phyloP scores from a whole-genome alignment of 768 basidiomycete species.

The Suillus weaverae region DNA sequence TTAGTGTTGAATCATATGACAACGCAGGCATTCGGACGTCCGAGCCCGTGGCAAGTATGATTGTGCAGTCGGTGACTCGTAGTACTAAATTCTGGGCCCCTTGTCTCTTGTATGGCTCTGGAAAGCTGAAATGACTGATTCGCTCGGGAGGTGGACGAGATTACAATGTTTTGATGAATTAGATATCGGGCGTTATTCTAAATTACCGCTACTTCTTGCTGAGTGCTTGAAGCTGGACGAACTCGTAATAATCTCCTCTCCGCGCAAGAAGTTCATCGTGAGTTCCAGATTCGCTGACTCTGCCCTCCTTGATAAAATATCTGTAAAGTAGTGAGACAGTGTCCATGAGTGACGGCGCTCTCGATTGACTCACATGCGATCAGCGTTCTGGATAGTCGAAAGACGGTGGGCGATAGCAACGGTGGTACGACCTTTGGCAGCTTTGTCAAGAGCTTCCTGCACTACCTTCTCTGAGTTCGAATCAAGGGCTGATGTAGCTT shows the following conservation, averaged over 20 bases:
- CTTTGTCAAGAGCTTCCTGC: conserved; percentile 89
- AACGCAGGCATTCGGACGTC: not conserved
- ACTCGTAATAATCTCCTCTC: conserved; percentile 78
- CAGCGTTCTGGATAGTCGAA: conserved; percentile 89
- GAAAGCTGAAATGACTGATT: not conserved
- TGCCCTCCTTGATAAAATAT: conserved; percentile 88
- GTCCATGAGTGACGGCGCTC: not conserved
- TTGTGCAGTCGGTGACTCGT: not conserved
- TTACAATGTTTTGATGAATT: not conserved
- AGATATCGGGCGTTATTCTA: not conserved
- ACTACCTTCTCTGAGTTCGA: conserved; percentile 93
- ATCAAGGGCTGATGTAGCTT: conserved; percentile 90
- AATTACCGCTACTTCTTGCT: conserved; percentile 36
- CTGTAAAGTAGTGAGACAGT: conserved; percentile 37
- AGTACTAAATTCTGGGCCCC: not conserved
- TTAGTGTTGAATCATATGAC: not conserved
- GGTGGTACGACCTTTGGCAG: conserved; percentile 89
- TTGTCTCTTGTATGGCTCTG: not conserved
- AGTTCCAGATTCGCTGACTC: conserved; percentile 82
- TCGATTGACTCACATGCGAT: conserved; percentile 65
- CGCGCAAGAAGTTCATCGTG: conserved; percentile 76
- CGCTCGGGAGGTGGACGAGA: not conserved
- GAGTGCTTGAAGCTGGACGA: conserved; percentile 82
- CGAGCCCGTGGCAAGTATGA: too few species aligned
- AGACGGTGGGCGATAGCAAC: conserved; percentile 95